Base-by-base conservation (phyloP, 345 rosid genomes). In the Zanthoxylum bungeanum region DNA sequence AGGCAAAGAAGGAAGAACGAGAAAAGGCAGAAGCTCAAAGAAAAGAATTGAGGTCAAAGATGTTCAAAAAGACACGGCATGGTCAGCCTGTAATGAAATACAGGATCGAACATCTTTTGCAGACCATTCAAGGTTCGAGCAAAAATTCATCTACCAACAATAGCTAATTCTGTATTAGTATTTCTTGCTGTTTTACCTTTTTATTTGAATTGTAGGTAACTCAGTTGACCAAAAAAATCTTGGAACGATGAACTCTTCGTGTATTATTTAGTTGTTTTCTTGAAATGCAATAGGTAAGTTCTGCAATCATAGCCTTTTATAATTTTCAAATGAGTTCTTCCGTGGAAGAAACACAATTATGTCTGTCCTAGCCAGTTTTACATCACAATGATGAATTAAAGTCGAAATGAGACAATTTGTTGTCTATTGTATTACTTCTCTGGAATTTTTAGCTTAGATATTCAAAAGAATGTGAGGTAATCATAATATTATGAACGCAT, bases 11-110 rank as follows among this genome's bases (percentile, higher is more conserved):
- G 74, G 91, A 86, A 80, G 91, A 75, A 10, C 82, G 74, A 78
- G 92, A 80, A 68, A 89, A 86, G 75, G 89, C 91, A 9, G 89
- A 83, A 73, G 84, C 97, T 9, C 79, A 78, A 46, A 87, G 98
- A 84, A 95, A 89, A 52, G 80, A 74, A 36, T 80, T 81, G 25
- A 89, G 82, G 67, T 88, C 64, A 70, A 87, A 86, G 73, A 91
- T 92, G 97, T 79, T 88, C 77, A 91, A 82, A 79, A 92, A 69
- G 85, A 91, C 98, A 12, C 70, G 79, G 49, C 78, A 75, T 28
- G 99, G 99, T 66, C 99, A 92, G 64, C 98, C 96, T 39, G 85
- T 92, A 2, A 92, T 92, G 97, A 91, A 95, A 79, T 91, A 92
- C 75, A 83, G 93, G 80, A 91, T 92, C 7, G 91, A 95, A 79